Conservation (phyloP, 2,329 filamentous ascomycete genomes). For the Onygenales sp. region DNA sequence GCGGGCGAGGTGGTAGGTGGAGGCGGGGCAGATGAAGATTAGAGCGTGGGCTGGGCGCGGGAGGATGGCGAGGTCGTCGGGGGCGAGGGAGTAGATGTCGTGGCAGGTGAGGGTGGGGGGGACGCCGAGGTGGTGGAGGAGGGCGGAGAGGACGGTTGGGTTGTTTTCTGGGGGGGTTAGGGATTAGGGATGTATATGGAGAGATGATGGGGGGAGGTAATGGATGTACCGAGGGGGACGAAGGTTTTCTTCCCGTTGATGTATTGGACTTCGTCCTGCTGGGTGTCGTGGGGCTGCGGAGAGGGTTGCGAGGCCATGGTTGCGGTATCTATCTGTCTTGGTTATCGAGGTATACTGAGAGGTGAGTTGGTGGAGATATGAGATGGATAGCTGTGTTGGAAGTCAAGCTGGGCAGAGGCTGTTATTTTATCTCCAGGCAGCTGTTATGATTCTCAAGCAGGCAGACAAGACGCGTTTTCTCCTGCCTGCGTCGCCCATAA, state of each 20-base stretch:
- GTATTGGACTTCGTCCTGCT: too few relatives aligned
- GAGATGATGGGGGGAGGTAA: not conserved
- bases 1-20: constrained; percentile 31
- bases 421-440: too few relatives aligned
- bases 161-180: constrained; percentile 41
- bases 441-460: too few relatives aligned
- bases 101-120: constrained; percentile 40
- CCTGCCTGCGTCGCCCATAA: too few relatives aligned
- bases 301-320: too few relatives aligned
- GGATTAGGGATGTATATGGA: not conserved
- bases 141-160: constrained; percentile 43
- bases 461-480: too few relatives aligned
- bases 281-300: too few relatives aligned
- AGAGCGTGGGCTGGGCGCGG: constrained; percentile 46
- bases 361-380: too few relatives aligned
- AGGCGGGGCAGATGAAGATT: constrained; percentile 42
- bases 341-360: too few relatives aligned
- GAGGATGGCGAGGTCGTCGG: constrained; percentile 39
- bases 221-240: constrained; percentile 20
- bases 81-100: constrained; percentile 44
- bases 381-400: too few relatives aligned
- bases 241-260: constrained; percentile 25
- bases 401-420: too few relatives aligned
- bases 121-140: constrained; percentile 42
- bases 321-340: too few relatives aligned